These are phyloP conservation scores for Salix viminalis DNA, from an alignment of 345 rosid genomes.

Conservation along the genomic window DNA sequence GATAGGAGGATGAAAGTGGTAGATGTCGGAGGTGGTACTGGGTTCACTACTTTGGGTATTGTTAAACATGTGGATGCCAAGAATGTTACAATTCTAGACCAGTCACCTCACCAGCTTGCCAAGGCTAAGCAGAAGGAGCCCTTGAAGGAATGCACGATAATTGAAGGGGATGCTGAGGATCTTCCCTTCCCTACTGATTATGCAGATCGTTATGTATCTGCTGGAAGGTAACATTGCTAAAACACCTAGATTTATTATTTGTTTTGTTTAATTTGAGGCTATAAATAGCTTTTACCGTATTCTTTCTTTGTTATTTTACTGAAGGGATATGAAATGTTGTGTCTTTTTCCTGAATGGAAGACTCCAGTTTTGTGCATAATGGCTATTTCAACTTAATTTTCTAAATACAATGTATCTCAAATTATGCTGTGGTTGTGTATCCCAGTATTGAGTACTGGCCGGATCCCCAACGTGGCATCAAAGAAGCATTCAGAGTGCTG, in stretches of 20 bases:
- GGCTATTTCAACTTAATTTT: background rate
- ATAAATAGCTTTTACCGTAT: no score
- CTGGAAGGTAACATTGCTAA: slow-evolving; percentile 29
- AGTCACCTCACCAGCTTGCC: slow-evolving; percentile 41
- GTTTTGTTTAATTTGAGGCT: no score
- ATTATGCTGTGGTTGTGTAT: background rate
- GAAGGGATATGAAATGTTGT: background rate
- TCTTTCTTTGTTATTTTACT: no score
- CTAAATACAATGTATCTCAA: background rate
- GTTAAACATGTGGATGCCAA: slow-evolving; percentile 45
- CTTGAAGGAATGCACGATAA: slow-evolving; percentile 33
- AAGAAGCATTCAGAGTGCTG: slow-evolving; percentile 37
- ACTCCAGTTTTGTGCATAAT: background rate
- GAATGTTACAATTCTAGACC: slow-evolving; percentile 38
- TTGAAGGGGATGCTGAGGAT: slow-evolving; percentile 40
- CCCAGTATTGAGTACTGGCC: slow-evolving; percentile 41
- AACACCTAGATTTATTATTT: no score
- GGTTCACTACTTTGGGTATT: slow-evolving; percentile 41
- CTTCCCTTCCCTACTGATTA: slow-evolving; percentile 35
- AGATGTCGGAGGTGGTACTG: slow-evolving; percentile 45
- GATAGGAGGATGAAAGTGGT: slow-evolving; percentile 31
- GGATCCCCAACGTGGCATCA: slow-evolving; percentile 37
- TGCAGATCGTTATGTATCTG: slow-evolving; percentile 35
- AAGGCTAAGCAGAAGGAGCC: slow-evolving; percentile 40
- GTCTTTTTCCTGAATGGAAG: no score